A percentile compares a stretch with the other conserved stretches of the same genome.
Conservation (phyloP, 2,329 filamentous ascomycete genomes). For the Verticillium longisporum region DNA sequence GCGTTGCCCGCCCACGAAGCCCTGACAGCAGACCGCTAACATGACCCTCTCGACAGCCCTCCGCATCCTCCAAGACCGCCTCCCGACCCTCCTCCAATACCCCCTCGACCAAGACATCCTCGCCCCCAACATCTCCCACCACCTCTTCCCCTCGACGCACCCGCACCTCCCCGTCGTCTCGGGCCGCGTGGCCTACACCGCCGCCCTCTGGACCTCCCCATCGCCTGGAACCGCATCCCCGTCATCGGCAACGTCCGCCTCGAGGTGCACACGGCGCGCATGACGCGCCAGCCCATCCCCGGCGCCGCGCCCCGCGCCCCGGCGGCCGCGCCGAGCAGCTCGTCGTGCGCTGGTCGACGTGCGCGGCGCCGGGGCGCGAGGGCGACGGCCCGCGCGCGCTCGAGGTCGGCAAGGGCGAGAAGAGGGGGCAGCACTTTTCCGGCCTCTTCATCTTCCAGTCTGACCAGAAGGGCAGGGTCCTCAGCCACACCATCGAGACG, state of each 20-base stretch:
- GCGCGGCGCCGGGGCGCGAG: constrained; percentile 21
- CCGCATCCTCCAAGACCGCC: constrained; percentile 56
- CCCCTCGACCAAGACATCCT: constrained; percentile 70
- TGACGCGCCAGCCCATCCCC: constrained; percentile 55
- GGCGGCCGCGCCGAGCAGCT: constrained; percentile 68
- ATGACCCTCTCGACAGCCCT: constrained; percentile 39
- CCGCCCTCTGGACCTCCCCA: constrained; percentile 89
- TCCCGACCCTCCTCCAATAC: constrained; percentile 60
- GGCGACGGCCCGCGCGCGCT: background rate
- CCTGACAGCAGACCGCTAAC: background rate
- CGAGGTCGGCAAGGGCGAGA: constrained; percentile 19
- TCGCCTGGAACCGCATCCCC: constrained; percentile 91
- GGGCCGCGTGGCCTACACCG: constrained; percentile 78
- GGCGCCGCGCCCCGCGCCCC: constrained; percentile 36
- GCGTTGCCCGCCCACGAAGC: too few species aligned
- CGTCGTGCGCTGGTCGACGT: constrained; percentile 82
- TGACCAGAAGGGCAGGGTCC: constrained; percentile 74
- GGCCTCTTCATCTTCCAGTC: constrained; percentile 96
- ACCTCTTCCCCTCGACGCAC: constrained; percentile 70
- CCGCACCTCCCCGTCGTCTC: constrained; percentile 88
- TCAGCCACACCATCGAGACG: constrained; percentile 90
- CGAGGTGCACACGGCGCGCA: constrained; percentile 82
- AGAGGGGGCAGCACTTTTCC: constrained; percentile 70
- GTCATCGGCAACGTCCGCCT: constrained; percentile 85
- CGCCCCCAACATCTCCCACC: constrained; percentile 63